phyloP scores from a whole-genome alignment of 148 eudicot genomes.

The Chenopodium formosanum region DNA sequence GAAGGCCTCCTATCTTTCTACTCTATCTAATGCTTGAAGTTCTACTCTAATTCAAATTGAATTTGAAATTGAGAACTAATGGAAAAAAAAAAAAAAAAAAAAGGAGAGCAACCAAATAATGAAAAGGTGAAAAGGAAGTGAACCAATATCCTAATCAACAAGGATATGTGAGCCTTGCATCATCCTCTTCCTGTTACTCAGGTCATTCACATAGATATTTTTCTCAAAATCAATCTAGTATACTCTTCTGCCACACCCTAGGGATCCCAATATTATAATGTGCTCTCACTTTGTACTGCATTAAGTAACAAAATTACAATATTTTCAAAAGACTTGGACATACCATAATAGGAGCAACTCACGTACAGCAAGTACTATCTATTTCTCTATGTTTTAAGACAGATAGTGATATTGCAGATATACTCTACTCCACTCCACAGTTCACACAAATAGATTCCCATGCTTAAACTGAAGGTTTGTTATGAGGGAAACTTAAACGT shows the following conservation, averaged over 20 bases:
- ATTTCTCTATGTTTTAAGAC: background rate
- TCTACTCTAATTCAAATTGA: background rate
- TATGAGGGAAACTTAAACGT: background rate
- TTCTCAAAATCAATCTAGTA: background rate
- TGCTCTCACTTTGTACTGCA: background rate
- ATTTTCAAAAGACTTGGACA: background rate
- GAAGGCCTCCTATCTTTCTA: background rate
- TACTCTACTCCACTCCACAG: background rate
- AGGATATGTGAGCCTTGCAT: background rate
- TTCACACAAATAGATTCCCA: background rate
- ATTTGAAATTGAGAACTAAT: background rate
- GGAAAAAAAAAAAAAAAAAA: background rate
- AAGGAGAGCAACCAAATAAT: background rate
- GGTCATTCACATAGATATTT: background rate
- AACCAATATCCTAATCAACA: background rate
- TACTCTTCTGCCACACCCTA: background rate
- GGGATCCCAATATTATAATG: background rate
- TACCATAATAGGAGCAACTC: background rate
- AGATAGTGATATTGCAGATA: background rate
- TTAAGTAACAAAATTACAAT: background rate
- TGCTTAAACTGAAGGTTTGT: background rate
- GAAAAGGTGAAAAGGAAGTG: background rate
- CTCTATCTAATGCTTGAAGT: background rate
- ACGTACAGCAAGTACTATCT: background rate
- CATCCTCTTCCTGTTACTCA: background rate